Evolutionary conservation across 2,329 filamentous ascomycete species (phyloP).

Genomic region (Talaromyces verruculosus): DNA sequence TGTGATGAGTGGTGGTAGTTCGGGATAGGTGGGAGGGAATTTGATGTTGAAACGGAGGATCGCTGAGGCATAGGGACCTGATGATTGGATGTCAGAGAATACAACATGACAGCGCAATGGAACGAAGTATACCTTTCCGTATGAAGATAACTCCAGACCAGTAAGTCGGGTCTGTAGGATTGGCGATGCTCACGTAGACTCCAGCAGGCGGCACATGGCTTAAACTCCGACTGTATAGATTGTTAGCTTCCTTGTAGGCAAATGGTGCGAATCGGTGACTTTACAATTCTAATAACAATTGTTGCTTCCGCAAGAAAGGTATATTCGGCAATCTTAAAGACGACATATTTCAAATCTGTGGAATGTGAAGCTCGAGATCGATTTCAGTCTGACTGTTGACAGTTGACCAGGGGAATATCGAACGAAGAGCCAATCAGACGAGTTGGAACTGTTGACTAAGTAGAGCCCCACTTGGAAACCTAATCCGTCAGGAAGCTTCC

Average conservation of each 20-base stretch:
- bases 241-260: background rate
- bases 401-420: background rate
- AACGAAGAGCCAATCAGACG: background rate
- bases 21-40: slow-evolving; percentile 79
- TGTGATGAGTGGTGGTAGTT: slow-evolving; percentile 76
- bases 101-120: background rate
- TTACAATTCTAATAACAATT: slow-evolving; percentile 80
- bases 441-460: background rate
- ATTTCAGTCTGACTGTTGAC: background rate
- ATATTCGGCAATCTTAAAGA: slow-evolving; percentile 40
- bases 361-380: background rate
- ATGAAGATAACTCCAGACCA: slow-evolving; percentile 95
- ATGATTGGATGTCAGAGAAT: slow-evolving; percentile 9
- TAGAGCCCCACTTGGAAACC: background rate
- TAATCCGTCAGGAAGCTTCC: background rate
- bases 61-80: slow-evolving; percentile 85
- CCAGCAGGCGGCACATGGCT: slow-evolving; percentile 81
- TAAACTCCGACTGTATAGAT: slow-evolving; percentile 70
- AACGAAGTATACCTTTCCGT: slow-evolving; percentile 64
- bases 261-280: slow-evolving; percentile 30
- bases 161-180: slow-evolving; percentile 73
- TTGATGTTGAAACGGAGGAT: slow-evolving; percentile 87
- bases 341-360: slow-evolving; percentile 30
- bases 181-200: slow-evolving; percentile 80
- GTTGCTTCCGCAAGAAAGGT: slow-evolving; percentile 66